phyloP scores from a whole-genome alignment of 768 basidiomycete species.

The Naganishia randhawae region DNA sequence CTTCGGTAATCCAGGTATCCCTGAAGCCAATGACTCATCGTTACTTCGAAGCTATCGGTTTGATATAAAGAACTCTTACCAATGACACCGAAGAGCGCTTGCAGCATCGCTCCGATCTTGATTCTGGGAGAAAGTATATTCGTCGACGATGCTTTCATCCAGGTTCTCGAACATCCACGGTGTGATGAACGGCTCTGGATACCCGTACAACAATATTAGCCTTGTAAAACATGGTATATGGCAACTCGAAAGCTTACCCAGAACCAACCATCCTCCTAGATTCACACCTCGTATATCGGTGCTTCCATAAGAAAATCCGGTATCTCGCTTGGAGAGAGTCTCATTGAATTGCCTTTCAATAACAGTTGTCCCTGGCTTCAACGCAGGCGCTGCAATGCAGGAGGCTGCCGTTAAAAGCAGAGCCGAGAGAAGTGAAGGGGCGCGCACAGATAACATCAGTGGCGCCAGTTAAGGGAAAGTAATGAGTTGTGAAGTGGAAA shows the following conservation, averaged over 20 bases:
- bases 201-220: not conserved
- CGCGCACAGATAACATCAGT: not conserved
- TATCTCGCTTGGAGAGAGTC: slow-evolving; percentile 33
- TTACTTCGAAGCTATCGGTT: not conserved
- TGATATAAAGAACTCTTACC: slow-evolving; percentile 1
- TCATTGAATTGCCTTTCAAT: slow-evolving; percentile 18
- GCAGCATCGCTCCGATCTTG: slow-evolving; percentile 34
- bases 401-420: slow-evolving; percentile 5
- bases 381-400: not conserved
- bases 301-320: slow-evolving; percentile 45
- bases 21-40: not conserved
- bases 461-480: not conserved
- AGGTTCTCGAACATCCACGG: slow-evolving; percentile 47
- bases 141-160: slow-evolving; percentile 48
- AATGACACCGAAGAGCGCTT: slow-evolving; percentile 12
- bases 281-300: slow-evolving; percentile 41
- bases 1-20: slow-evolving; percentile 51
- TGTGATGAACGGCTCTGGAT: slow-evolving; percentile 46
- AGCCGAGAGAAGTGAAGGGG: slow-evolving; percentile 3
- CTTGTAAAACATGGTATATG: not conserved
- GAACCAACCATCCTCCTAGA: slow-evolving; percentile 30
- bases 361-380: slow-evolving; percentile 1
- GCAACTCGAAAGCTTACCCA: slow-evolving; percentile 9
- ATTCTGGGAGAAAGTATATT: slow-evolving; percentile 46
- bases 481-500: not conserved